phyloP scores from a whole-genome alignment of 257 asterid genomes.

The Catharanthus roseus region DNA sequence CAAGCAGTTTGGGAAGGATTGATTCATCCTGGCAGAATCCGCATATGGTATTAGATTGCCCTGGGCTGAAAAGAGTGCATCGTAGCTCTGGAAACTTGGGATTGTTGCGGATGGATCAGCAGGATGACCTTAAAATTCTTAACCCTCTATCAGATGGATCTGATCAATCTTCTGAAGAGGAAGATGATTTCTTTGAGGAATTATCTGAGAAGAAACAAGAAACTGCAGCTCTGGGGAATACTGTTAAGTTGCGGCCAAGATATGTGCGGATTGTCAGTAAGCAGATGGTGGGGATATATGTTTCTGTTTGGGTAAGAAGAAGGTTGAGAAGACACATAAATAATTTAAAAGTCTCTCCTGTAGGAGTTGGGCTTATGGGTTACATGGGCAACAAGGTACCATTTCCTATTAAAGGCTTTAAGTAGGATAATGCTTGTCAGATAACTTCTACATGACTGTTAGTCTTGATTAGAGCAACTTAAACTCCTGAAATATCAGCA shows the following conservation, averaged over 20 bases:
- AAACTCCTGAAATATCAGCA: neutral
- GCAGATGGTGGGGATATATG: constrained; percentile 98
- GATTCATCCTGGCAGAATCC: constrained; percentile 32
- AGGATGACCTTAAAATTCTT: constrained; percentile 37
- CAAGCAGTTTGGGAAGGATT: constrained; percentile 56
- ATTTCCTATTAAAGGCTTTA: constrained; percentile 8
- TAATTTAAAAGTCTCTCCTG: constrained; percentile 84
- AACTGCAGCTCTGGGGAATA: constrained; percentile 11
- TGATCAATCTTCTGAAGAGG: constrained; percentile 46
- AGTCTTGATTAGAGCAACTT: too few relatives aligned
- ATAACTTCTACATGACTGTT: neutral
- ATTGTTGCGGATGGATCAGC: constrained; percentile 37
- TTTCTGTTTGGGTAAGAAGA: constrained; percentile 80
- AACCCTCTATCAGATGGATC: constrained; percentile 44
- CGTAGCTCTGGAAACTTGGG: constrained; percentile 62
- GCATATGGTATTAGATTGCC: constrained; percentile 21
- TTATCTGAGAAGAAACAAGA: constrained; percentile 24
- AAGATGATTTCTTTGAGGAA: constrained; percentile 44
- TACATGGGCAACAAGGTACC: constrained; percentile 94
- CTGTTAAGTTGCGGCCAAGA: constrained; percentile 31
- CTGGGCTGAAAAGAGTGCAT: constrained; percentile 53
- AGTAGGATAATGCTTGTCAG: neutral
- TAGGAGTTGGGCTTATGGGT: constrained; percentile 96
- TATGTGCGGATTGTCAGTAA: constrained; percentile 83
- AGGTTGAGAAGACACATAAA: constrained; percentile 77